These are phyloP conservation scores for Boletus pseudo-olivaceus DNA, from an alignment of 768 basidiomycete species.

Conservation along the genomic window DNA sequence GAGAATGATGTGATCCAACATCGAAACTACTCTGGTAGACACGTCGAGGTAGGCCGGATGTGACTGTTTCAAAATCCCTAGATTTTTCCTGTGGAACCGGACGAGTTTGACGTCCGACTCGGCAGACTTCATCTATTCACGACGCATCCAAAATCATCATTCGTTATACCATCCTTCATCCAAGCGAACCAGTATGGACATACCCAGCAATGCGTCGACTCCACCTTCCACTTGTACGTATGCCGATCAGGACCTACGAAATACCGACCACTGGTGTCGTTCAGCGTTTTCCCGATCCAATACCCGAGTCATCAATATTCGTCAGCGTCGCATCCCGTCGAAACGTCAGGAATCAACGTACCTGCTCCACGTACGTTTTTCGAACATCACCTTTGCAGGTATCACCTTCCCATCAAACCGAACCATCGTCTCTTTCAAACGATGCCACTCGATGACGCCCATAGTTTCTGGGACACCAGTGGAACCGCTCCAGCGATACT, in stretches of 20 bases:
- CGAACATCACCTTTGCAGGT: conserved; percentile 9
- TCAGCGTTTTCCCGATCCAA: not conserved
- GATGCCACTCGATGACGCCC: conserved; percentile 26
- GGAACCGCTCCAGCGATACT: conserved; percentile 17
- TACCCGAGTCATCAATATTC: not conserved
- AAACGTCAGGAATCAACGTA: conserved; percentile 1
- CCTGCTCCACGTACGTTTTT: conserved; percentile 15
- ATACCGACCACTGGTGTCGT: conserved; percentile 25
- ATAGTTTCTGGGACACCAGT: conserved; percentile 18
- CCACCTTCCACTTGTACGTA: conserved; percentile 33
- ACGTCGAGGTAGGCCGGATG: conserved; percentile 26
- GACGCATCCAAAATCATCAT: not conserved
- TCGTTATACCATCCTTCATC: not conserved
- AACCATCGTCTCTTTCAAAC: conserved; percentile 9
- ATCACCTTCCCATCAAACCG: conserved; percentile 15
- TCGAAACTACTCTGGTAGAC: conserved; percentile 9
- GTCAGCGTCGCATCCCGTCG: too few species aligned
- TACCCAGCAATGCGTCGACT: conserved; percentile 25
- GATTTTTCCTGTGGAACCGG: conserved; percentile 25
- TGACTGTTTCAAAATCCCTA: conserved; percentile 12
- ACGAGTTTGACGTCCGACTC: conserved; percentile 16
- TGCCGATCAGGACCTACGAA: conserved; percentile 31
- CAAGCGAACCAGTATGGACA: not conserved
- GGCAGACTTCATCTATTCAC: conserved; percentile 16
- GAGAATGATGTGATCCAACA: conserved; percentile 27